These are phyloP conservation scores for Phytophthora multivora DNA, from an alignment of 352 stramenopile genomes.

Conservation along the genomic window DNA sequence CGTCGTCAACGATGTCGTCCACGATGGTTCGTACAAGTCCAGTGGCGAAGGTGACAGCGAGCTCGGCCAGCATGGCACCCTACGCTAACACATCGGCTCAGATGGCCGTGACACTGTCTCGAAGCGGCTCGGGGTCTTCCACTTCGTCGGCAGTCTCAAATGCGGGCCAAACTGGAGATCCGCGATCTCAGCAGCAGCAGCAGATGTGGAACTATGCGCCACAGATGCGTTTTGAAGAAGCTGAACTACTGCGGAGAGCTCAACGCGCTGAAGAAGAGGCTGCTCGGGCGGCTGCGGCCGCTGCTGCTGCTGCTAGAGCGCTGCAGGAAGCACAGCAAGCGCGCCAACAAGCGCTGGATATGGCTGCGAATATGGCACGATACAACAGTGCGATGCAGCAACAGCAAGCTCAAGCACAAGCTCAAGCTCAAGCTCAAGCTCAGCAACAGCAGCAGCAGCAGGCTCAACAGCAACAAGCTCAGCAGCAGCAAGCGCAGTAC, in stretches of 20 bases:
- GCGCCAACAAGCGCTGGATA: conserved; percentile 81
- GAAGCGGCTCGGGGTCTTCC: conserved; percentile 36
- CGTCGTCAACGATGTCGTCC: conserved; percentile 36
- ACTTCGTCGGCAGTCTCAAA: conserved; percentile 39
- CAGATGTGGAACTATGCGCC: conserved; percentile 81
- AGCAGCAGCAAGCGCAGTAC: conserved; percentile 57
- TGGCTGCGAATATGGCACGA: conserved; percentile 73
- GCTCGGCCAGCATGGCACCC: conserved; percentile 19
- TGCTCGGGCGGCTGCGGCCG: conserved; percentile 66
- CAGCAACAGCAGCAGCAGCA: conserved; percentile 46
- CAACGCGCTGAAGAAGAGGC: conserved; percentile 84
- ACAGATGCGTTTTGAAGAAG: conserved; percentile 75
- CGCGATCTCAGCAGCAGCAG: conserved; percentile 40
- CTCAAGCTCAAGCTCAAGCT: conserved; percentile 42
- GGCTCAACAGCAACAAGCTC: conserved; percentile 44
- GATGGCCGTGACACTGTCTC: conserved; percentile 35
- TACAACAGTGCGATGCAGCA: conserved; percentile 81
- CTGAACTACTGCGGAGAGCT: conserved; percentile 69
- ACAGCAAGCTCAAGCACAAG: conserved; percentile 52
- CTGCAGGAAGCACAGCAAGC: conserved; percentile 81
- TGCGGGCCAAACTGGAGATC: conserved; percentile 21
- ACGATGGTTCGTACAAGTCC: conserved; percentile 30
- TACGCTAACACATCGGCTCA: conserved; percentile 35
- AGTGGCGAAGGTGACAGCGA: conserved; percentile 24
- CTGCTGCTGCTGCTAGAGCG: conserved; percentile 68